phyloP scores from a whole-genome alignment of 192 early-diverging fungal species.

The Entomortierella lignicola region DNA sequence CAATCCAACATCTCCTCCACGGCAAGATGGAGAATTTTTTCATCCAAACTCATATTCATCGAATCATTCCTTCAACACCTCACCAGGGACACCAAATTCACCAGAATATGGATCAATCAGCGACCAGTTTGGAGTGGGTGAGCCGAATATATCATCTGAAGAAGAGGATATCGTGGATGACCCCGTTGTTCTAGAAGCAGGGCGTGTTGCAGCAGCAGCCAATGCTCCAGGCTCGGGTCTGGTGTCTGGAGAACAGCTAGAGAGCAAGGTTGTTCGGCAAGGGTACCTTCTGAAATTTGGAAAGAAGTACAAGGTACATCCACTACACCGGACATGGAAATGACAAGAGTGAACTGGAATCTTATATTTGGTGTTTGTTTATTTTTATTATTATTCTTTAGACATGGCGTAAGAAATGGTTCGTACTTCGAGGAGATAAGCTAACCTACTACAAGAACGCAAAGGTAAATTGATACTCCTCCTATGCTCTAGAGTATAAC shows the following conservation, averaged over 20 bases:
- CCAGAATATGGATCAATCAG: constrained; percentile 39
- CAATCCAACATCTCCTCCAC: constrained; percentile 13
- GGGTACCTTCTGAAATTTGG: constrained; percentile 66
- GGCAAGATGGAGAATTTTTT: background rate
- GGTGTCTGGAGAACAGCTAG: constrained; percentile 56
- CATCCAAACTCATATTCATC: constrained; percentile 39
- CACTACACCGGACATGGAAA: no score
- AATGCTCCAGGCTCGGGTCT: constrained; percentile 46
- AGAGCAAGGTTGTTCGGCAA: constrained; percentile 61
- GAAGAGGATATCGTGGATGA: constrained; percentile 47
- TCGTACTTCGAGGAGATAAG: constrained; percentile 66
- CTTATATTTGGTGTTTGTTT: constrained; percentile 1
- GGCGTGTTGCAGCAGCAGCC: constrained; percentile 40
- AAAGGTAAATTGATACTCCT: constrained; percentile 50
- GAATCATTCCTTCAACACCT: constrained; percentile 28
- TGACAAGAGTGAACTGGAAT: background rate
- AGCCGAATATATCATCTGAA: constrained; percentile 28
- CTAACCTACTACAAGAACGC: constrained; percentile 71
- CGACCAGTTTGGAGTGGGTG: constrained; percentile 27
- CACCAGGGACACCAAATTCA: constrained; percentile 37
- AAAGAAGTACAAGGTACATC: constrained; percentile 61
- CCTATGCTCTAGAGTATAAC: background rate
- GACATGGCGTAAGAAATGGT: constrained; percentile 75
- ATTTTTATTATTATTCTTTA: constrained; percentile 22
- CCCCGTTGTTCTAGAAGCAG: constrained; percentile 30